These are phyloP conservation scores for Apiospora hydei DNA, from an alignment of 2,329 filamentous ascomycete genomes.

Conservation along the genomic window DNA sequence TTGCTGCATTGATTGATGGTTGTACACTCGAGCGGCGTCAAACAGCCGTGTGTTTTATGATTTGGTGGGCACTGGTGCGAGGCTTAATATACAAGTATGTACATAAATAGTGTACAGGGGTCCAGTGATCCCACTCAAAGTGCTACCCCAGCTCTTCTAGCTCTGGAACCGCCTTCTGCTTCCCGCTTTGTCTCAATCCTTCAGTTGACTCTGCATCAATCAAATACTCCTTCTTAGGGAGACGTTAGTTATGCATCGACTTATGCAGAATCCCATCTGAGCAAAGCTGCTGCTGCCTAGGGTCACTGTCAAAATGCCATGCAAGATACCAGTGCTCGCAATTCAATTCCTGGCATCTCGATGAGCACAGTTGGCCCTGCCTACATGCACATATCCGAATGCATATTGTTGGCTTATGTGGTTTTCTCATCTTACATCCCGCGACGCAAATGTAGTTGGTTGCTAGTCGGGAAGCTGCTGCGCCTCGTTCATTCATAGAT, in stretches of 20 bases:
- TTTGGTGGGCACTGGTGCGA: slow-evolving; percentile 11
- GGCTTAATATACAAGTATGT: neutral
- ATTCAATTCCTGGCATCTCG: too few species aligned
- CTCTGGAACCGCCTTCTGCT: neutral
- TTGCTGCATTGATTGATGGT: slow-evolving; percentile 1
- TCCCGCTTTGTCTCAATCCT: neutral
- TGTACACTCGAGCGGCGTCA: slow-evolving; percentile 10
- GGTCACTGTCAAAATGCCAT: too few species aligned
- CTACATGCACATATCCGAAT: neutral
- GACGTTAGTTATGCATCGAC: neutral
- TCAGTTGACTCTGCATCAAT: neutral
- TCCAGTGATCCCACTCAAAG: neutral
- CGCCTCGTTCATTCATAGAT: neutral
- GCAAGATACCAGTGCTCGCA: too few species aligned
- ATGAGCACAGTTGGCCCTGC: neutral
- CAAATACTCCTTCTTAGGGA: too few species aligned
- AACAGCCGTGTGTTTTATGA: slow-evolving; percentile 18
- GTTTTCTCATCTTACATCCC: neutral
- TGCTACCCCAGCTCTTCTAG: neutral
- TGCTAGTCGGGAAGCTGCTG: neutral
- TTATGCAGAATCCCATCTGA: neutral
- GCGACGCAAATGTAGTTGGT: slow-evolving; percentile 8
- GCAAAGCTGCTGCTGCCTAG: too few species aligned
- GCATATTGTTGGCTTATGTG: neutral
- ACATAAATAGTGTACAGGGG: slow-evolving; percentile 16